Evolutionary conservation across 768 basidiomycete species (phyloP).

Genomic region (Favolaschia claudopus): DNA sequence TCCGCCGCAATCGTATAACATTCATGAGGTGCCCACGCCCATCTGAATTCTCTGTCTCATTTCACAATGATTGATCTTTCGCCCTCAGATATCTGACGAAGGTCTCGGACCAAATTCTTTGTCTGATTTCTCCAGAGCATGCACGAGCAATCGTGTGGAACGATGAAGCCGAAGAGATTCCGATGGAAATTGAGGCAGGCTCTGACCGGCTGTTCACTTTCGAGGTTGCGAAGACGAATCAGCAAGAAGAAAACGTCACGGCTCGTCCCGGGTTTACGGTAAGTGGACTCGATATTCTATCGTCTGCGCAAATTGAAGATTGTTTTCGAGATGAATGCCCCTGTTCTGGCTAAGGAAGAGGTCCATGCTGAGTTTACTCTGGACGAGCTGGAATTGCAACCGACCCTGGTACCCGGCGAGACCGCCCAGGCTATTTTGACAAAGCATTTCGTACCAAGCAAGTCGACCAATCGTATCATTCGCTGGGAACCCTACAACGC

Average conservation of each 20-base stretch:
- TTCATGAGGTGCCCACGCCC: conserved; percentile 67
- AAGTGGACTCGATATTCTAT: conserved; percentile 3
- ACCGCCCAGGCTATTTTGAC: conserved; percentile 50
- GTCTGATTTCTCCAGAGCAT: conserved; percentile 58
- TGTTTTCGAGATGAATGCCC: conserved; percentile 8
- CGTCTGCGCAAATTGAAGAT: background rate
- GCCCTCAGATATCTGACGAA: conserved; percentile 62
- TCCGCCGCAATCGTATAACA: conserved; percentile 60
- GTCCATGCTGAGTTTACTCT: conserved; percentile 9
- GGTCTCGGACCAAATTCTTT: conserved; percentile 62
- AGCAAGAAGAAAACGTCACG: conserved; percentile 60
- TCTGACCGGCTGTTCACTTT: conserved; percentile 60
- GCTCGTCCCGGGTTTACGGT: conserved; percentile 56
- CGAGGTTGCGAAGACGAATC: conserved; percentile 60
- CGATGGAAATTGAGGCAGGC: conserved; percentile 45
- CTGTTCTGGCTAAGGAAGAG: conserved; percentile 10
- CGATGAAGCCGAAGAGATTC: conserved; percentile 35
- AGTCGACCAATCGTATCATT: background rate
- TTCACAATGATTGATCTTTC: background rate
- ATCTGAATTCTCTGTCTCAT: background rate
- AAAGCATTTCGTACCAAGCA: conserved; percentile 28
- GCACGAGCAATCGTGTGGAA: conserved; percentile 53
- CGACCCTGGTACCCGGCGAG: conserved; percentile 48
- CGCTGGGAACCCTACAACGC: background rate
- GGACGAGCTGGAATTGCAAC: conserved; percentile 21